Evolutionary conservation across 2,329 filamentous ascomycete genomes (phyloP), one percentile per base, ranked within the genome.

Genomic region (Venturia nashicola): DNA sequence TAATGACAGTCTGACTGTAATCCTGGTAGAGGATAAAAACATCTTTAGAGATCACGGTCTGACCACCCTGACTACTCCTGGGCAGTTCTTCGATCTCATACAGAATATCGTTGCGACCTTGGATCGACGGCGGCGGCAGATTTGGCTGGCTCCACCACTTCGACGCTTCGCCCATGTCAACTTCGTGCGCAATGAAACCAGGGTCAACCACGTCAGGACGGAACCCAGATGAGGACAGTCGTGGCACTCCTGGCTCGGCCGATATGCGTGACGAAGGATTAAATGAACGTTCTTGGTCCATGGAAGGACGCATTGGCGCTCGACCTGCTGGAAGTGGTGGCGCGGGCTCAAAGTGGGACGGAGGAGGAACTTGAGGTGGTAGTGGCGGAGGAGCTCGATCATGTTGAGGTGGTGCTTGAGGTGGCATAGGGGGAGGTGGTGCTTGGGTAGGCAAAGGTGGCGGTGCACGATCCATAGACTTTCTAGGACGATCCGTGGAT

Each of bases 1-100:
- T 91, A 70, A 99, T 83, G 67, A 95, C 82, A 0, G 93, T 97
- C 73, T 97, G 94, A 20, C 92, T 97, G 75, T 99, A 99, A 76
- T 99, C 94, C 70, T 91, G 87, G 78, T 90, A 99, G 9, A 99
- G 78, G n/a, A 97, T 80, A 69, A 88, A 94, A 51, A 97, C 82
- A 65, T 92, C 86, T 68, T 92, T 92, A 7, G 87, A 89, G 23
- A 96, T 79, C 0, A 82, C 82, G 0, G 85, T 85, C 72, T 86
- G 87, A 34, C 89, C 86, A 36, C 87, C 87, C 16, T 86, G 83
- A 67, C 86, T 86, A 12, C 83, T 82, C 16, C 87, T 83, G 7
- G 82, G 86, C 1, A 86, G 85, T 72, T 97, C 90, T 67, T 96
- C 90, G 27, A 87, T 82, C 74, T 97, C 91, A 61, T 85, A 88